phyloP scores from a whole-genome alignment of 2,329 filamentous ascomycete species.

The Fusarium clavum region DNA sequence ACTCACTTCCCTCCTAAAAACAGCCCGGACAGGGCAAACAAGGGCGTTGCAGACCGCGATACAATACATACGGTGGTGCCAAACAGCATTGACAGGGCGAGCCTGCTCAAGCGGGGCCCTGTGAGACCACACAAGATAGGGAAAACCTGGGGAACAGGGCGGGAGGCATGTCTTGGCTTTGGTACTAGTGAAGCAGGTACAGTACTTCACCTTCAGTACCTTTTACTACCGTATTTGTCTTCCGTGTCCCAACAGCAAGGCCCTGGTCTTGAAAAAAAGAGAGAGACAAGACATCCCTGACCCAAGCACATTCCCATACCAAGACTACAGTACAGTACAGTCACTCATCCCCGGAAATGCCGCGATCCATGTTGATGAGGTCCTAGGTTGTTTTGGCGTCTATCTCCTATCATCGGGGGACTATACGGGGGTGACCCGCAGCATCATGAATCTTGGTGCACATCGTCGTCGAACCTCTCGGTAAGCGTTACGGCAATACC shows the following conservation, averaged over 20 bases:
- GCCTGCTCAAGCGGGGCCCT: conserved; percentile 22
- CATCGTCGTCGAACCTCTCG: conserved; percentile 16
- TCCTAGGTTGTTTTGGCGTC: conserved; percentile 16
- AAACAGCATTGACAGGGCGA: conserved; percentile 39
- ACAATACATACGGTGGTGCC: conserved; percentile 18
- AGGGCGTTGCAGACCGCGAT: conserved; percentile 19
- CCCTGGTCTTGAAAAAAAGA: conserved; percentile 5
- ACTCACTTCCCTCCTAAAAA: conserved; percentile 24
- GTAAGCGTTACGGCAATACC: conserved; percentile 13
- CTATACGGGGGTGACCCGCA: not conserved
- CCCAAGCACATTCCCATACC: conserved; percentile 13
- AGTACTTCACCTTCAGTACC: not conserved
- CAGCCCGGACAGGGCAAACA: conserved; percentile 39
- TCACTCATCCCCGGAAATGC: conserved; percentile 21
- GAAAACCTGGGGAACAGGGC: conserved; percentile 47
- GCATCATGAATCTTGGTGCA: conserved; percentile 14
- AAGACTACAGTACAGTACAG: not conserved
- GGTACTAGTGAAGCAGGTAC: conserved; percentile 43
- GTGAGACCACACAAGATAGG: conserved; percentile 35
- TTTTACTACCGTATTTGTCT: not conserved
- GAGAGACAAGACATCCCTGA: conserved; percentile 15
- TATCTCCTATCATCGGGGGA: not conserved
- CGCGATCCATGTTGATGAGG: conserved; percentile 18
- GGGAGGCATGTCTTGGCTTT: conserved; percentile 42
- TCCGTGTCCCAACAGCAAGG: not conserved